Conservation (phyloP, 768 basidiomycete genomes). For the Lanmaoa rubissima region DNA sequence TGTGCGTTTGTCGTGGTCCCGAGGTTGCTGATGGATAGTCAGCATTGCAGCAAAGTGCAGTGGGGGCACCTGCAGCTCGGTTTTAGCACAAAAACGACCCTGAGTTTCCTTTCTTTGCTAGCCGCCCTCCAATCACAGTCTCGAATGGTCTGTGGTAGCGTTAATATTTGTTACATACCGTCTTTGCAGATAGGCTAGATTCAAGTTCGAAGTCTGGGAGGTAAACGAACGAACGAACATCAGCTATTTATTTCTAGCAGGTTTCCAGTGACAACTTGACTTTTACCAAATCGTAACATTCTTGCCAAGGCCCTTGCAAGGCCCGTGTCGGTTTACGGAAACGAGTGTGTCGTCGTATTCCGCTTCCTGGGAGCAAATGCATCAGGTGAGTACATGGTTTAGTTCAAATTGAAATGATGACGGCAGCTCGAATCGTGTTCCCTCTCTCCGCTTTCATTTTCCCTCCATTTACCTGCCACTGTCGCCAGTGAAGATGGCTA, state of each 20-base stretch:
- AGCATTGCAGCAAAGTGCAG: not conserved
- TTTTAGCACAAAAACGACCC: constrained; percentile 4
- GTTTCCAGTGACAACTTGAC: not conserved
- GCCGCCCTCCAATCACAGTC: not conserved
- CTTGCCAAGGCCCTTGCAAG: not conserved
- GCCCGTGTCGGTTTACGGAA: constrained; percentile 1
- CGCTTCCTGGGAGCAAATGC: not conserved
- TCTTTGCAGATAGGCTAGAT: not conserved
- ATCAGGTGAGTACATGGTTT: not conserved
- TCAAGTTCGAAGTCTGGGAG: not conserved
- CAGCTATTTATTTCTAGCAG: not conserved
- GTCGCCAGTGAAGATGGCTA: constrained; percentile 16
- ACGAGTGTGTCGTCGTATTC: not conserved
- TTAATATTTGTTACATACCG: not conserved
- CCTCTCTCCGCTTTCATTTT: not conserved
- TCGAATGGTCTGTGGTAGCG: not conserved
- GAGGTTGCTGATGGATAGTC: not conserved
- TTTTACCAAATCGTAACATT: not conserved
- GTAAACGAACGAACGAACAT: not conserved
- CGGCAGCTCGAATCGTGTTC: not conserved
- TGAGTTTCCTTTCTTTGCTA: not conserved
- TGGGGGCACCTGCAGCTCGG: not conserved
- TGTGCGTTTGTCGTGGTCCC: too few relatives aligned
- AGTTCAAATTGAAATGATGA: not conserved
- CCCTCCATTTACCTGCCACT: not conserved